A percentile compares a stretch with the other conserved stretches of the same genome.
Conservation (phyloP, 2,329 filamentous ascomycete genomes). For the Sporothrix dimorphospora region DNA sequence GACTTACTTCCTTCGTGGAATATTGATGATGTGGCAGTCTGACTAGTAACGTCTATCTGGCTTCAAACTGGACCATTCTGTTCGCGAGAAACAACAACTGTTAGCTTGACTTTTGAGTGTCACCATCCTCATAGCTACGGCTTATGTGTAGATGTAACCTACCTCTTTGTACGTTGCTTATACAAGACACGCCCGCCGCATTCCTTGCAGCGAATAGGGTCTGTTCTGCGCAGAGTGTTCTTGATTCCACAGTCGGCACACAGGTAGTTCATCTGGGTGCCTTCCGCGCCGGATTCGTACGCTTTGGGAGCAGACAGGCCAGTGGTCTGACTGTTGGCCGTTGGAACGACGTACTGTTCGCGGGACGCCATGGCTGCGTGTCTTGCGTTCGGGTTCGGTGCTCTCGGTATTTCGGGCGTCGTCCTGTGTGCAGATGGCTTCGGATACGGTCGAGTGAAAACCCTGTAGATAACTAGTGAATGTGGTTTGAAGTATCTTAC, state of each 20-base stretch:
- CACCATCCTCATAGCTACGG: neutral
- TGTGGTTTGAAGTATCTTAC: too few relatives aligned
- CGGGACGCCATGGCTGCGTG: conserved; percentile 53
- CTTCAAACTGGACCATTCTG: conserved; percentile 99
- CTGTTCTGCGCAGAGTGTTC: conserved; percentile 73
- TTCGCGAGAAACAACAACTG: neutral
- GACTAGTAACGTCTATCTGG: conserved; percentile 59
- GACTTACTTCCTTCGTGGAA: neutral
- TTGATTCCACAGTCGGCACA: conserved; percentile 86
- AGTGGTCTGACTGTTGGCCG: conserved; percentile 49
- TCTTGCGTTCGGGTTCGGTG: neutral
- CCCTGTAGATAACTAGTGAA: too few relatives aligned
- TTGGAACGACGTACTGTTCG: conserved; percentile 77
- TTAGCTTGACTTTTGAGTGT: neutral
- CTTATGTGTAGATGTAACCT: neutral
- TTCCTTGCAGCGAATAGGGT: conserved; percentile 84
- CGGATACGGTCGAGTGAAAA: neutral
- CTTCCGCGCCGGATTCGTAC: conserved; percentile 46
- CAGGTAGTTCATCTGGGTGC: conserved; percentile 65
- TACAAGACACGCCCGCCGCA: conserved; percentile 95
- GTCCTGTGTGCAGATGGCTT: neutral
- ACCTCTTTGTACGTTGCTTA: conserved; percentile 98
- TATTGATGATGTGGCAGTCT: neutral
- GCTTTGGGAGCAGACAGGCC: conserved; percentile 40
- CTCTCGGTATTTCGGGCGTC: neutral